A percentile compares a stretch with the other conserved stretches of the same genome.
phyloP scores from a whole-genome alignment of 2,329 filamentous ascomycete genomes.

The Aphanoascus verrucosus region DNA sequence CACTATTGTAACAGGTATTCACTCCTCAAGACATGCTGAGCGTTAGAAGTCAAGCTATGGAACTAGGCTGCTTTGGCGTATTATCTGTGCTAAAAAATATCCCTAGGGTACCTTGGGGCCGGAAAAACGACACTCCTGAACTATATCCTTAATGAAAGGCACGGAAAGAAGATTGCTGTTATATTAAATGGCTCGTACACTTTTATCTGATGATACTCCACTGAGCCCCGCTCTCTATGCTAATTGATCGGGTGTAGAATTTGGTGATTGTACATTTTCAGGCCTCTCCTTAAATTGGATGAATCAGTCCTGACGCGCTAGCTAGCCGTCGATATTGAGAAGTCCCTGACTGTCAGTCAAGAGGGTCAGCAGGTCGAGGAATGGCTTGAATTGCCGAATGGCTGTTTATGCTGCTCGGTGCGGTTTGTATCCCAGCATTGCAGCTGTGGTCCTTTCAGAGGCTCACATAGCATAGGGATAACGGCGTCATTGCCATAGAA shows the following conservation, averaged over 20 bases:
- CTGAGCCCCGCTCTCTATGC: not conserved
- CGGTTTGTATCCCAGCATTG: constrained; percentile 48
- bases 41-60: not conserved
- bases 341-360: constrained; percentile 82
- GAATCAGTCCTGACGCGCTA: not conserved
- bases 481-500: constrained; percentile 88
- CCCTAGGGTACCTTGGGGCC: constrained; percentile 75
- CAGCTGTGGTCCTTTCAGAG: not conserved
- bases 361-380: constrained; percentile 74
- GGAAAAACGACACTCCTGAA: constrained; percentile 94
- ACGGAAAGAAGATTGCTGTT: constrained; percentile 96
- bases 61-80: not conserved
- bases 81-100: not conserved
- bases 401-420: constrained; percentile 94
- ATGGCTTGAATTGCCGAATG: constrained; percentile 93
- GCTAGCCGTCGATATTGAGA: constrained; percentile 83
- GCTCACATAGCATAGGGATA: constrained; percentile 50
- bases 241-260: constrained; percentile 45
- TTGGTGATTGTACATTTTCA: constrained; percentile 62
- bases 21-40: not conserved
- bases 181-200: constrained; percentile 69
- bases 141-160: constrained; percentile 86
- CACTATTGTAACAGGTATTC: constrained; percentile 41
- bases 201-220: not conserved
- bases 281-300: constrained; percentile 22